Percentiles rank a stretch among this genome's conserved stretches.
phyloP scores from a whole-genome alignment of 768 basidiomycete species.

The Gymnopilus dilepis region DNA sequence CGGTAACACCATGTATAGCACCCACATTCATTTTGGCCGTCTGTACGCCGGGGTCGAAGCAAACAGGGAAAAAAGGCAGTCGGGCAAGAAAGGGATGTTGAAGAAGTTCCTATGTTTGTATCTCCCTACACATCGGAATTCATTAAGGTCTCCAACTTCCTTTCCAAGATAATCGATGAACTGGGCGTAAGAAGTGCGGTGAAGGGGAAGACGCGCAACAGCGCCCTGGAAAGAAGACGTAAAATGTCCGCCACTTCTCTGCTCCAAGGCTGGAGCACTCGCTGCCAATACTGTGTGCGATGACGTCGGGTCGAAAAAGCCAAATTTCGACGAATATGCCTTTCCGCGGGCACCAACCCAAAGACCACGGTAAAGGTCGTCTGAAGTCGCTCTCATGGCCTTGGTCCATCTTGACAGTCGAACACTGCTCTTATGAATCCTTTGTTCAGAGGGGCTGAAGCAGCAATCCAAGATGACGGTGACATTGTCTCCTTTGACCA shows the following conservation, averaged over 20 bases:
- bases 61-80: conserved; percentile 53
- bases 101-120: conserved; percentile 58
- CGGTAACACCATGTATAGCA: conserved; percentile 64
- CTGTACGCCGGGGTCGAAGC: conserved; percentile 39
- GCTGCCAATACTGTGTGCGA: conserved; percentile 65
- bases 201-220: conserved; percentile 51
- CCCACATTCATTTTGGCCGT: conserved; percentile 60
- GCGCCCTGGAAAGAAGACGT: conserved; percentile 59
- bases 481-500: conserved; percentile 70
- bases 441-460: conserved; percentile 53
- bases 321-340: conserved; percentile 40
- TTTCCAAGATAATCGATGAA: conserved; percentile 50
- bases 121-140: conserved; percentile 54
- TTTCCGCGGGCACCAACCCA: conserved; percentile 55
- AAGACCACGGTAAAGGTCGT: conserved; percentile 59
- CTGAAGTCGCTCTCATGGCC: conserved; percentile 55
- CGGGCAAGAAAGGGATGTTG: conserved; percentile 58
- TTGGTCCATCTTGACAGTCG: conserved; percentile 62
- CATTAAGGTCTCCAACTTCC: conserved; percentile 47
- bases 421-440: conserved; percentile 45
- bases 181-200: conserved; percentile 54
- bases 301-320: conserved; percentile 48
- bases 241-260: conserved; percentile 67
- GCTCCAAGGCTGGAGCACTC: conserved; percentile 61
- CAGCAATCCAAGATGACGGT: conserved; percentile 71